These are phyloP conservation scores for Curvularia verruculosa DNA, from an alignment of 2,329 filamentous ascomycete species.

Conservation along the genomic window DNA sequence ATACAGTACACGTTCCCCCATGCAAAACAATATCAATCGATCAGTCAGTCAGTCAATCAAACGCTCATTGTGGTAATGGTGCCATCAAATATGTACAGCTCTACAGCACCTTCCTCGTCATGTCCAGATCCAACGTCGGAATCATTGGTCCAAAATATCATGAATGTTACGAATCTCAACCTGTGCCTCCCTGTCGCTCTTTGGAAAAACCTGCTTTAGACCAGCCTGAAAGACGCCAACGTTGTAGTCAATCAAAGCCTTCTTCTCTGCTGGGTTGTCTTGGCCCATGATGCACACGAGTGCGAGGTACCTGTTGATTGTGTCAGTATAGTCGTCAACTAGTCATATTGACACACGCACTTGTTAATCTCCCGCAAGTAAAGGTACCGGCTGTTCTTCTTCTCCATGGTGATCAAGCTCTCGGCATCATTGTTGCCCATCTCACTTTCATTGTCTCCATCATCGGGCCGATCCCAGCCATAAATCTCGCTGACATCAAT, in stretches of 20 bases:
- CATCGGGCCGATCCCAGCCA: slow-evolving; percentile 66
- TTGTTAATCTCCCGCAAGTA: slow-evolving; percentile 71
- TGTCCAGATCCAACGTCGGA: neutral
- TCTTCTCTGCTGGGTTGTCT: slow-evolving; percentile 78
- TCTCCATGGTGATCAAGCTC: slow-evolving; percentile 67
- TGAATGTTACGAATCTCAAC: slow-evolving; percentile 32
- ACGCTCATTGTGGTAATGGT: neutral
- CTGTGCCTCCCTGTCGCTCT: slow-evolving; percentile 44
- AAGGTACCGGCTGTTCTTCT: slow-evolving; percentile 64
- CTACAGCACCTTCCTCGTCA: neutral
- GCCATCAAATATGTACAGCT: slow-evolving; percentile 1
- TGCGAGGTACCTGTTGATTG: slow-evolving; percentile 68
- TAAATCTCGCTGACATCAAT: slow-evolving; percentile 97
- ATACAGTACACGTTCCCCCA: neutral
- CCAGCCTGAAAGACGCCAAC: slow-evolving; percentile 82
- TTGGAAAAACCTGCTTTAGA: slow-evolving; percentile 75
- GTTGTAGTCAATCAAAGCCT: slow-evolving; percentile 85
- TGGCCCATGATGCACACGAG: slow-evolving; percentile 88
- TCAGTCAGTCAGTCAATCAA: too few species aligned
- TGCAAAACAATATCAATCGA: neutral
- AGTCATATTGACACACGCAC: slow-evolving; percentile 50
- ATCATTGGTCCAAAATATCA: slow-evolving; percentile 18
- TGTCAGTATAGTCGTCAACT: slow-evolving; percentile 7
- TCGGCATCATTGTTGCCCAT: slow-evolving; percentile 62
- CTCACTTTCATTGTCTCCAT: slow-evolving; percentile 47